Percentiles rank a stretch among this genome's conserved stretches.
Conservation (phyloP, 2,329 filamentous ascomycete species). For the Phoma sp. region DNA sequence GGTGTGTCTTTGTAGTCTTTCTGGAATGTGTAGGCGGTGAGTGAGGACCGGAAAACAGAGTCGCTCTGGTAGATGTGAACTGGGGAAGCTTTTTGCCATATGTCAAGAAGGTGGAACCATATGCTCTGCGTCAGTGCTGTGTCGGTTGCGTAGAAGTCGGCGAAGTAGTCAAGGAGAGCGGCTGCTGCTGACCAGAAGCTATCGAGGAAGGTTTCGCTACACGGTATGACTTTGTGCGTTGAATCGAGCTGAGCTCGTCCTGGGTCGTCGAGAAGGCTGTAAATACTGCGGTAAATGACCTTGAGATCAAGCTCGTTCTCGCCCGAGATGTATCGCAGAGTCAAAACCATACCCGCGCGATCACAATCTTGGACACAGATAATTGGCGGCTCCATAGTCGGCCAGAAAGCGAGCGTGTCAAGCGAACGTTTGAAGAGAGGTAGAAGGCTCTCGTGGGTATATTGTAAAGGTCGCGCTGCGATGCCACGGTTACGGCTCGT, state of each 20-base stretch:
- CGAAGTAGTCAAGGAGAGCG: slow-evolving; percentile 40
- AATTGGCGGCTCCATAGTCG: slow-evolving; percentile 16
- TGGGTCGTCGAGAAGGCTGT: slow-evolving; percentile 15
- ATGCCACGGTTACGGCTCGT: not conserved
- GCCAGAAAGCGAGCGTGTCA: not conserved
- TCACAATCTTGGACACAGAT: slow-evolving; percentile 25
- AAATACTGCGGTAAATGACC: slow-evolving; percentile 22
- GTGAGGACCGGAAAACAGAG: not conserved
- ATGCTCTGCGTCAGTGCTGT: slow-evolving; percentile 29
- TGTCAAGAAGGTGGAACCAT: slow-evolving; percentile 40
- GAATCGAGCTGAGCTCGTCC: not conserved
- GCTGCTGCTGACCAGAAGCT: slow-evolving; percentile 28
- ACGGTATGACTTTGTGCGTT: not conserved
- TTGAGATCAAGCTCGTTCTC: slow-evolving; percentile 28
- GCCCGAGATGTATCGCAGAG: slow-evolving; percentile 18
- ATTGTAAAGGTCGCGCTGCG: too few relatives aligned
- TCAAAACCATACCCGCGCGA: slow-evolving; percentile 12
- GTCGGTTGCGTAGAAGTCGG: slow-evolving; percentile 36
- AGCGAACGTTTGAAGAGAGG: too few relatives aligned
- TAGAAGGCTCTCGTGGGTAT: too few relatives aligned
- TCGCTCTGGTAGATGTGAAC: not conserved
- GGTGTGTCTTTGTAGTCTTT: slow-evolving; percentile 1
- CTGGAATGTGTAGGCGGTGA: not conserved
- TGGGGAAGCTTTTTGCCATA: slow-evolving; percentile 12
- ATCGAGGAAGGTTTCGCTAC: not conserved